Base-by-base conservation (phyloP, 768 basidiomycete species). In the Phylloporus scabripes region DNA sequence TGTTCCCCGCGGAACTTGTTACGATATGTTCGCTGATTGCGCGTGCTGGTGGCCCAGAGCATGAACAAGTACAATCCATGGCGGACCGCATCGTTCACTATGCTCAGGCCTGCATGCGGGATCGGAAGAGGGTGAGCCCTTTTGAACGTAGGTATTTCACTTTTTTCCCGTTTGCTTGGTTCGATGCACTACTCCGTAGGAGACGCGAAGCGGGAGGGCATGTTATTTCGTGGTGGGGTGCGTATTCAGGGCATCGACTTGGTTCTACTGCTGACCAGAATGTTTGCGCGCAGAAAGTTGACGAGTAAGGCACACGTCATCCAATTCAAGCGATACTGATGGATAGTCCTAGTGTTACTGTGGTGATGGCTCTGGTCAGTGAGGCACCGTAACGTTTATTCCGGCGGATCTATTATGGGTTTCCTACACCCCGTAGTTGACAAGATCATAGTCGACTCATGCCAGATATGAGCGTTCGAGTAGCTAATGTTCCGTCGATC, bases 41-140 rank as follows among this genome's bases (percentile, higher is more conserved):
- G 17, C 77, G 85, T 10, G 63, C 73, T 41, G 76, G 74, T 12
- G 75, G 72, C 4, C 59, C 79, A 1, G 87, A 88, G 53, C 77
- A 78, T 32, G 65, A 72, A 28, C 80, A 81, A 59, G 85, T 81
- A 2, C 82, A 89, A 60, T 68, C 69, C 12, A 83, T 92, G 64
- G 85, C 89, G 7, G 81, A 89, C 58, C 77, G 81, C 18, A 71
- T 89, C 43, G 80, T 90, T 3, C 75, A 83, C 29, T 85, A 86
- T 58, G 78, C 89, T 3, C 74, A 72, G 51, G 65, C 71, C 23
- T 87, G 85, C 61, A 91, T 92, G 89, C 70, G 67, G 51, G 82
- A 79, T 60, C 77, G 75, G 52, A 74, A 69, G 46, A 71, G 82
- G 56, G 72, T 78, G 26, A 87, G 83, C 63, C 89, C 89, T 2